Base-by-base conservation (phyloP, 306 rosid genomes). In the Gillenia trifoliata region DNA sequence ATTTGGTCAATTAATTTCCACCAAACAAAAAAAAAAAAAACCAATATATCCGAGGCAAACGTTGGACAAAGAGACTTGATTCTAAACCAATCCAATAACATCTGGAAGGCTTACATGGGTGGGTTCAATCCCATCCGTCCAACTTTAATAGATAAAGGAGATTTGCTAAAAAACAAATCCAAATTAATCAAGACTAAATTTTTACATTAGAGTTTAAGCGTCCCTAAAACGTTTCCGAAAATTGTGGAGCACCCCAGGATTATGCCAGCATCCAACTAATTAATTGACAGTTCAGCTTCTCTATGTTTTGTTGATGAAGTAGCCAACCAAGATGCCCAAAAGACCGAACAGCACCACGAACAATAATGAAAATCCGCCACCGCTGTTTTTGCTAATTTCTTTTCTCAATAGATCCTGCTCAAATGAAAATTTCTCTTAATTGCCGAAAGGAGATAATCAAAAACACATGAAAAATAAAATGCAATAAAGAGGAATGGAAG, bases 271-370 rank as follows among this genome's bases (percentile, higher is more conserved):
- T 50, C 34, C 60, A 67, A 40, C 68, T 22, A 70, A 56, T 41
- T 34, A 54, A 20, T 40, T 2, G n/a, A 59, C 16, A 9, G 34
- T 20, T 43, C 38, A 63, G 64, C n/a, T 66, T 25, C 79, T 75
- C 81, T 78, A 75, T 66, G 76, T 65, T 71, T 71, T 81, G 65
- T 78, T 81, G 55, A 84, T 11, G 22, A 75, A 61, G 83, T 60
- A 84, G 31, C 85, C 88, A 16, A 81, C 34, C 75, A 78, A 67
- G n/a, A 78, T 66, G 54, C 88, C 85, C 63, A 85, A 54, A 20
- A 85, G 77, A 68, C 83, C 85, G 54, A 81, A 66, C 9, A 84
- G 81, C 71, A 38, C 72, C 78, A 78, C 79, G 34, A 75, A 69
- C 63, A 85, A 30, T 23, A 78, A 67, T 8, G 88, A 85, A 83